These are phyloP conservation scores for Cucurbita argyrosperma DNA, from an alignment of 306 rosid species.

Conservation along the genomic window DNA sequence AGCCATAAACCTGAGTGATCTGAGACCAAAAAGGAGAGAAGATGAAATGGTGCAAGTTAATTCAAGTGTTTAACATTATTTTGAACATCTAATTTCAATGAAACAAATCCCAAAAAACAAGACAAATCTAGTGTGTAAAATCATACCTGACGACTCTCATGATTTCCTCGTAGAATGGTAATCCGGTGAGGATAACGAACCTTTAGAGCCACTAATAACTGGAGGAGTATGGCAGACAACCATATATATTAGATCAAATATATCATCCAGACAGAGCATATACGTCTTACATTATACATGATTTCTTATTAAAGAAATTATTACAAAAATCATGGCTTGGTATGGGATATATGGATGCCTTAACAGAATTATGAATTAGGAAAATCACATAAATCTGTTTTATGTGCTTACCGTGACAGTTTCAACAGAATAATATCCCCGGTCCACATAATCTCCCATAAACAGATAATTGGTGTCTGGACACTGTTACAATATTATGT, in stretches of 20 bases:
- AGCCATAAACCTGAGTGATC: constrained; percentile 8
- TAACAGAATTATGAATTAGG: background rate
- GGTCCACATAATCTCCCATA: constrained; percentile 99
- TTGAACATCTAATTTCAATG: background rate
- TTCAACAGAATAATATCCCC: constrained; percentile 97
- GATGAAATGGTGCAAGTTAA: background rate
- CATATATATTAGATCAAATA: background rate
- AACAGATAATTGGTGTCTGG: constrained; percentile 96
- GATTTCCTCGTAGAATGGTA: constrained; percentile 98
- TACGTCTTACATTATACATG: background rate
- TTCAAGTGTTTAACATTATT: background rate
- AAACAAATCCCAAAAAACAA: background rate
- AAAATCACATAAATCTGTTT: background rate
- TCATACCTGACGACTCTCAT: constrained; percentile 95
- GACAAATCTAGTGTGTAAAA: background rate
- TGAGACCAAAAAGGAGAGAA: constrained; percentile 5
- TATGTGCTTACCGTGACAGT: constrained; percentile 73
- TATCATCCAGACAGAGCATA: constrained; percentile 6
- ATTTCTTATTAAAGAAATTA: background rate
- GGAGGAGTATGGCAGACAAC: constrained; percentile 22
- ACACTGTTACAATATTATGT: constrained; percentile 42
- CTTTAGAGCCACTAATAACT: constrained; percentile 93
- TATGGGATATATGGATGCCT: background rate
- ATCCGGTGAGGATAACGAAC: constrained; percentile 90
- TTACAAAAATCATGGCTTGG: background rate